phyloP scores from a whole-genome alignment of 306 rosid species.

The Morella rubra region DNA sequence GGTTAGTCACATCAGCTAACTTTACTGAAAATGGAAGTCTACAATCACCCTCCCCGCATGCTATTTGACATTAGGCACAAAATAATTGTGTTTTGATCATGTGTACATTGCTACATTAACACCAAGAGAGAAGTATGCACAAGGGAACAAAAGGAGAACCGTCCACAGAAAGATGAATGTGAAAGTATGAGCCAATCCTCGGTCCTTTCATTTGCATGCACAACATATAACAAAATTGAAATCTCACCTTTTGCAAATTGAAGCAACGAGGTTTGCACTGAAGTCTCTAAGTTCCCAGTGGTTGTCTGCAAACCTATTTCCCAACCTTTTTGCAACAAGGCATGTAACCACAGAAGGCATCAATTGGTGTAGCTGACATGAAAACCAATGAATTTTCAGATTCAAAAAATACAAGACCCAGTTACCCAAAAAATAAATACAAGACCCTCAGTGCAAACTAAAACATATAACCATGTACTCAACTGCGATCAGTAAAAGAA shows the following conservation, averaged over 20 bases:
- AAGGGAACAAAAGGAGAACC: slow-evolving; percentile 4
- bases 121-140: slow-evolving; percentile 13
- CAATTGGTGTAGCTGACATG: slow-evolving; percentile 78
- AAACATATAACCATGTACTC: neutral
- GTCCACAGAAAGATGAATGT: neutral
- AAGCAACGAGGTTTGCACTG: slow-evolving; percentile 74
- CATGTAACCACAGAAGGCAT: slow-evolving; percentile 94
- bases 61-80: slow-evolving; percentile 6
- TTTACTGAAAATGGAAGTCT: slow-evolving; percentile 1
- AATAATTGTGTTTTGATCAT: slow-evolving; percentile 1
- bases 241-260: slow-evolving; percentile 81
- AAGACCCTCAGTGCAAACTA: slow-evolving; percentile 14
- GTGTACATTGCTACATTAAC: slow-evolving; percentile 1
- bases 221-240: slow-evolving; percentile 20
- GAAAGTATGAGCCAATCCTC: neutral
- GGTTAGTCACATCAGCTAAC: slow-evolving; percentile 10
- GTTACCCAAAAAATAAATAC: slow-evolving; percentile 8
- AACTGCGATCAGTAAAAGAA: too few species aligned
- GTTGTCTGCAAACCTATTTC: slow-evolving; percentile 69
- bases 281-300: slow-evolving; percentile 93
- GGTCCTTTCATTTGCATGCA: slow-evolving; percentile 9
- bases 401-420: slow-evolving; percentile 15
- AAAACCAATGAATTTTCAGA: slow-evolving; percentile 20
- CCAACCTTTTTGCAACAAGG: slow-evolving; percentile 83
- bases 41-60: slow-evolving; percentile 12